A percentile compares a stretch with the other conserved stretches of the same genome.
phyloP scores from a whole-genome alignment of 2,329 filamentous ascomycete genomes.

The Leptoxyphium fumago region DNA sequence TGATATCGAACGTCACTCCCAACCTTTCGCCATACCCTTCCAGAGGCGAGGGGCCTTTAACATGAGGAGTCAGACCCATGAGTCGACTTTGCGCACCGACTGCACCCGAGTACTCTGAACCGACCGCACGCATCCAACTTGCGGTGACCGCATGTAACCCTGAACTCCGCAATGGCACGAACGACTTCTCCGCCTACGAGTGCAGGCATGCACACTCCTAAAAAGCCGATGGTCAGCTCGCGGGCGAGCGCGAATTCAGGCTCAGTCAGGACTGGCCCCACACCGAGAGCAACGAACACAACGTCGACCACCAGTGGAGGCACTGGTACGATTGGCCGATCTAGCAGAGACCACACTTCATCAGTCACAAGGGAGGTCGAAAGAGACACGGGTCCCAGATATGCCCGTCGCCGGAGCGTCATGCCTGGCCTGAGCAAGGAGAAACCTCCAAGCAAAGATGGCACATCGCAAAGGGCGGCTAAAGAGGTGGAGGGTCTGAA shows the following conservation, averaged over 20 bases:
- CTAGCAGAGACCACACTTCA: not conserved
- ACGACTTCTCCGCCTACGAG: not conserved
- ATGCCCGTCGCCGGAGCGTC: not conserved
- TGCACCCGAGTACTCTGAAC: too few relatives aligned
- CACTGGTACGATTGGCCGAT: not conserved
- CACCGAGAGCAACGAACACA: not conserved
- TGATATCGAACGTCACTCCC: too few relatives aligned
- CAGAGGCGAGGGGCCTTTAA: too few relatives aligned
- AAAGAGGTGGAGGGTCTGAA: slow-evolving; percentile 62
- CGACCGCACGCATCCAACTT: not conserved
- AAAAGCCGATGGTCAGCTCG: not conserved
- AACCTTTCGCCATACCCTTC: too few relatives aligned
- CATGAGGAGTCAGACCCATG: too few relatives aligned
- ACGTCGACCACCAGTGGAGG: not conserved
- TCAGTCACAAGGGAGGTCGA: not conserved
- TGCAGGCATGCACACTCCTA: not conserved
- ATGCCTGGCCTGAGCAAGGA: slow-evolving; percentile 3
- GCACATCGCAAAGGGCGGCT: slow-evolving; percentile 50
- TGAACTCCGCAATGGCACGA: not conserved
- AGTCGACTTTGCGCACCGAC: too few relatives aligned
- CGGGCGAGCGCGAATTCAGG: not conserved
- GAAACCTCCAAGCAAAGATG: slow-evolving; percentile 38
- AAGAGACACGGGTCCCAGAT: not conserved
- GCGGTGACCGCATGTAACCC: not conserved
- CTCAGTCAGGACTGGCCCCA: not conserved